Evolutionary conservation across 1,284 basidiomycete genomes (phyloP), one percentile per base, ranked within the genome.

Genomic region (Cystobasidium sp.): DNA sequence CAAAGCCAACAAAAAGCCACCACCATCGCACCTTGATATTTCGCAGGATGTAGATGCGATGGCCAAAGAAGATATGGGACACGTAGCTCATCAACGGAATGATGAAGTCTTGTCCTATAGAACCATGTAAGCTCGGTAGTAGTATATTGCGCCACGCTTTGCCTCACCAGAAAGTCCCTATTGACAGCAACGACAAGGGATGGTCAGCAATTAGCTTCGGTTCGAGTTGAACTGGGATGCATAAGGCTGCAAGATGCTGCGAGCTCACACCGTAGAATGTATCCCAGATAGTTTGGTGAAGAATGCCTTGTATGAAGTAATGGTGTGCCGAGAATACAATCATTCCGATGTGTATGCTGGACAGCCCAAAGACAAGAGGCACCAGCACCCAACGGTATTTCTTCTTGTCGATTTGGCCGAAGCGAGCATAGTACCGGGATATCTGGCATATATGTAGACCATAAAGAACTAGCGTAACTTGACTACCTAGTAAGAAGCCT

Each of bases 41-140:
- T 20, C 49, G 37, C n/a, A 72, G 62, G 6, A 41, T 65, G 39
- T 61, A 75, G 5, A 70, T 55, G 8, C 71, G 63, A 47, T 74
- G 46, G 8, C 71, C 71, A 37, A 74, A 74, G 62, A 74, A 74
- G 44, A 52, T 10, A 55, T 74, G 71, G 8, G 71, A 64, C 14
- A 61, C 62, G 71, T 46, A 66, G 55, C 63, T 55, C 16, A 74
- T 67, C 22, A 58, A 59, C 4, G 71, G 71, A 37, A 74, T 68
- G 12, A 74, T 49, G n/a, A 66, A 51, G 46, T 74, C 71, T 56
- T 74, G 71, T 14, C 52, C 71, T 68, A 31, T 2, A 31, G 31
- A 31, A 31, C 31, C 31, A 31, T 31, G 3, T 9, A 22, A 37
- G n/a, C 49, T n/a, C 20, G 16, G 47, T 37, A 41, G 68, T n/a